These are phyloP conservation scores for Elaeis oleifera DNA, from an alignment of 202 grass and related monocot species.

Conservation along the genomic window DNA sequence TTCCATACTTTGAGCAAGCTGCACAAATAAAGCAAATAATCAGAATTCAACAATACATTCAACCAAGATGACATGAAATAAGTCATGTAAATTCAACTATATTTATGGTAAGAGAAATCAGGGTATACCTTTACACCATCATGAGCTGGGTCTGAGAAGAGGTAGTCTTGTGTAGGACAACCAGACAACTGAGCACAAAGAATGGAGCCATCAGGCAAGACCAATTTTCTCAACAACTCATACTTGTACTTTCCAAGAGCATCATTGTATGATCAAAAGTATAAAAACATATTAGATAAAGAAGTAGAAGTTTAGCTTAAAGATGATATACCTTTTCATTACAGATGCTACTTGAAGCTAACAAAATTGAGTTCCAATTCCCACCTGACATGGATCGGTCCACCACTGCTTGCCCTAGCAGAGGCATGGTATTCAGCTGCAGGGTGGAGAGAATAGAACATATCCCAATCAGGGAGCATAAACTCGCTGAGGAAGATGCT, in stretches of 20 bases:
- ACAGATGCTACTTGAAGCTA: constrained; percentile 4
- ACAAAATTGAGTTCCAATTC: not conserved
- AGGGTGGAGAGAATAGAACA: constrained; percentile 85
- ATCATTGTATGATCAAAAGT: constrained; percentile 38
- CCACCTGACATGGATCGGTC: constrained; percentile 81
- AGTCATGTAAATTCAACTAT: too few species aligned
- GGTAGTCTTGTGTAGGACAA: constrained; percentile 69
- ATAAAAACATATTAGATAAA: not conserved
- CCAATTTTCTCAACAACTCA: constrained; percentile 70
- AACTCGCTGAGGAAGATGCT: constrained; percentile 86
- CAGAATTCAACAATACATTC: too few species aligned
- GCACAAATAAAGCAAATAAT: constrained; percentile 2
- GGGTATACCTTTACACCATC: constrained; percentile 53
- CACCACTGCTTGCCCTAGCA: constrained; percentile 76
- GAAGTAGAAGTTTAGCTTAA: too few species aligned
- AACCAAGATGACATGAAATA: too few species aligned
- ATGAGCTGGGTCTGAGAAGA: constrained; percentile 70
- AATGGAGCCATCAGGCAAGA: constrained; percentile 77
- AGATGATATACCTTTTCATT: not conserved
- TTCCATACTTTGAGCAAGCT: constrained; percentile 97
- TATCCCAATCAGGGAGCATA: constrained; percentile 97
- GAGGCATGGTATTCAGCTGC: constrained; percentile 84
- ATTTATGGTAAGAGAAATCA: not conserved
- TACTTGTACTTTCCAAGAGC: constrained; percentile 83
- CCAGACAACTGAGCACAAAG: constrained; percentile 62